These are phyloP conservation scores for Excoecaria cochinchinensis DNA, from an alignment of 345 rosid species.

Conservation along the genomic window DNA sequence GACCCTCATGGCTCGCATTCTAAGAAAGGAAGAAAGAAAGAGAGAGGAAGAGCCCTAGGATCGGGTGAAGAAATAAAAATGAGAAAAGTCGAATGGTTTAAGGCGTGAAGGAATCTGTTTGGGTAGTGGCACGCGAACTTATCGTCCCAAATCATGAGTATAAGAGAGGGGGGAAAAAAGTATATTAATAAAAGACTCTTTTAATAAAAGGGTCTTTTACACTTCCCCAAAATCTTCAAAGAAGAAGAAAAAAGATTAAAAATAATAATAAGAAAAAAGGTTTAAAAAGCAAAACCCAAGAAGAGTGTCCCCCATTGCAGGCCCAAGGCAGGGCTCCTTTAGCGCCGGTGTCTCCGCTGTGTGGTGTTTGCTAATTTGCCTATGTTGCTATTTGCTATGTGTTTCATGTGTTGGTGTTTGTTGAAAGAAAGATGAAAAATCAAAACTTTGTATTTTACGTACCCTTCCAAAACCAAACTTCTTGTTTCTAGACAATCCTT, in stretches of 20 bases:
- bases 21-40: constrained; percentile 7
- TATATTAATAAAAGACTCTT: not conserved
- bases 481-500: constrained; percentile 39
- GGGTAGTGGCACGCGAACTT: constrained; percentile 61
- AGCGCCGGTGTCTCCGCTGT: constrained; percentile 70
- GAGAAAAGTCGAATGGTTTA: constrained; percentile 23
- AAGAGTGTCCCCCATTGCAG: constrained; percentile 48
- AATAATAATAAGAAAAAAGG: not conserved
- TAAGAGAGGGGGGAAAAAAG: not conserved
- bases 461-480: constrained; percentile 17
- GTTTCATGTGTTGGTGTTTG: not conserved
- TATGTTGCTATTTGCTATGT: constrained; percentile 12
- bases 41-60: constrained; percentile 29
- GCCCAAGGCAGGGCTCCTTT: constrained; percentile 57
- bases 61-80: constrained; percentile 36
- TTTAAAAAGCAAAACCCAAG: constrained; percentile 46
- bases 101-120: constrained; percentile 56
- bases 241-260: not conserved
- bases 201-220: constrained; percentile 37
- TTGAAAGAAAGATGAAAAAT: constrained; percentile 1
- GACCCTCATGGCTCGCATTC: constrained; percentile 18
- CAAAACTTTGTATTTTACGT: constrained; percentile 14
- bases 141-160: constrained; percentile 50
- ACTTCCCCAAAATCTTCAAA: constrained; percentile 40
- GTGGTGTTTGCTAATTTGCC: constrained; percentile 27